Base-by-base conservation (phyloP, 163 green algal species). In the Chlamydomonas reinhardtii region DNA sequence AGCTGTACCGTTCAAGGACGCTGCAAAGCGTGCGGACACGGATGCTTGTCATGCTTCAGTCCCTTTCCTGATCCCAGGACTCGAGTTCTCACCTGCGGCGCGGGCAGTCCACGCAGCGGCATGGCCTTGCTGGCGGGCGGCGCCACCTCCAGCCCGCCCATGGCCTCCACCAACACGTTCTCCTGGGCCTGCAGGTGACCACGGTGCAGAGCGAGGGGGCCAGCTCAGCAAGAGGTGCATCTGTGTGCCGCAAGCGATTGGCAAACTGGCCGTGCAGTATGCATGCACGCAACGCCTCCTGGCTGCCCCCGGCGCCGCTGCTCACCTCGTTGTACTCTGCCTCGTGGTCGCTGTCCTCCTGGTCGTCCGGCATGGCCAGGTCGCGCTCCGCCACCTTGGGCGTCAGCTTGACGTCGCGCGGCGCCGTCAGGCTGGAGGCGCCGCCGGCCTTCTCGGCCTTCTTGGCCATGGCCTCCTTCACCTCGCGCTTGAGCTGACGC, bases 271-370 rank as follows among this genome's bases (percentile, higher is more conserved):
- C 48, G 14, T 56, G 19, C 48, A 19, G 11, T 17, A 56, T 9
- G 48, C 48, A 22, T 14, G 48, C 8, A 54, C 43, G 43, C 43
- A 54, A 54, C 43, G 43, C 43, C 43, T 54, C 43, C 43, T 54
- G 8, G 11, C 6, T 54, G 8, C 43, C 43, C 43, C 43, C 6
- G 11, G 43, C 43, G 43, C 43, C 43, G 8, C 43, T 1, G n/a
- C 78, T 27, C 27, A 87, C 81, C 82, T 70, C 72, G 37, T 81
- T 35, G 39, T 87, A 87, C 72, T 87, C 82, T 29, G 71, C 82
- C 61, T 87, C 69, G 19, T 82, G n/a, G 20, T 87, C 72, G 71
- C 72, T 81, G 9, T 31, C 39, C n/a, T 82, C 82, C 0, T 82
- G 56, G 61, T 86, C 80, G 31, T 65, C 56, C 25, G 56, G 56